Base-by-base conservation (phyloP, 192 early-diverging fungal species). In the Backusella australiensis region DNA sequence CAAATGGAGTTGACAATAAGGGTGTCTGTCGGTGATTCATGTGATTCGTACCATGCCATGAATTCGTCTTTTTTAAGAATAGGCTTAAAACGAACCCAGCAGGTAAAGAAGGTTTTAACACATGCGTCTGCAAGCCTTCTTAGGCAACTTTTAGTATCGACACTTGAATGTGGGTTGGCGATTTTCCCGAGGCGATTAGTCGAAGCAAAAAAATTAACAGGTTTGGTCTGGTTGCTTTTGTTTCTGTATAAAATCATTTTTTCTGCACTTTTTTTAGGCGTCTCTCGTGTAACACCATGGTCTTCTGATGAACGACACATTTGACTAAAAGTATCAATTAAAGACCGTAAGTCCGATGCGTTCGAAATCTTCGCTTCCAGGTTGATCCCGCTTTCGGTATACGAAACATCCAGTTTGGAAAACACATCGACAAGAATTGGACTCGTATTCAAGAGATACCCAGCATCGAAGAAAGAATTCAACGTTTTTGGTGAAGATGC, bases 1-100 rank as follows among this genome's bases (percentile, higher is more conserved):
- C 74, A 76, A 32, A 83, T 79, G 39, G 82, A 75, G 32, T 83
- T 83, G 39, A 83, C 78, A 59, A 83, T 74, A 17, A 79, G 26
- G 21, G 63, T 69, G 71, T 83, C 82, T 8, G 69, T 66, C 23
- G 81, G 77, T 6, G 75, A 19, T 56, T 71, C 34, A 21, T 68
- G 29, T 6, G 59, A 52, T 14, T 46, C 23, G 17, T 82, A 77
- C 72, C 75, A 79, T 26, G 63, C 21, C 77, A 79, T 82, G 39
- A 82, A 82, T 35, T 78, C 70, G 21, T 63, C 46, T 66, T 76
- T 79, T 75, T 76, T 71, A 14, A 82, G 67, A 26, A 82, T 71
- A 2, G 74, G 75, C 3, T 68, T 66, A 41, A 79, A 79, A 11
- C 78, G 73, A 41, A 76, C 72, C 81, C 81, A 82, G 36, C 81